Percentiles rank a stretch among this genome's conserved stretches.
These are phyloP conservation scores for Acanthamoeba royreba DNA, from an alignment of 208 protist genomes.

Conservation along the genomic window DNA sequence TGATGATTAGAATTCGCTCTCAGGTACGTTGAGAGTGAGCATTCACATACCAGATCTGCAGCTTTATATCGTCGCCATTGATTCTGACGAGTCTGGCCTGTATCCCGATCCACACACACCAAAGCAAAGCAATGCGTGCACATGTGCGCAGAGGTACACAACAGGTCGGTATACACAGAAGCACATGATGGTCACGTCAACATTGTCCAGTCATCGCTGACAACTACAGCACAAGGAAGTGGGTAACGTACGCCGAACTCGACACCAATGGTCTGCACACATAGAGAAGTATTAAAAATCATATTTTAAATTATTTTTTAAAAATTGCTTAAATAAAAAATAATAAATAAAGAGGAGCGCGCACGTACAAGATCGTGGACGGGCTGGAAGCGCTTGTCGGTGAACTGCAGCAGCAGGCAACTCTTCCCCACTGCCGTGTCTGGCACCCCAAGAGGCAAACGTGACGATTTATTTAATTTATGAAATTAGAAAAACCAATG, in stretches of 20 bases:
- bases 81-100: constrained; percentile 92
- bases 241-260: constrained; percentile 90
- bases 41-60: constrained; percentile 98
- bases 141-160: neutral
- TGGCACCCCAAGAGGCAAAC: neutral
- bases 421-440: constrained; percentile 95
- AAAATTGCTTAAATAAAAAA: neutral
- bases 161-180: too few relatives aligned
- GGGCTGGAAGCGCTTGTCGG: constrained; percentile 98
- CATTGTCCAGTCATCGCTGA: too few relatives aligned
- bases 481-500: too few relatives aligned
- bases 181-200: too few relatives aligned
- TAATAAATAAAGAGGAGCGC: too few relatives aligned
- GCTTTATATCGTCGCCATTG: constrained; percentile 94
- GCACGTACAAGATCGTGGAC: constrained; percentile 92
- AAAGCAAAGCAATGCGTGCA: too few relatives aligned
- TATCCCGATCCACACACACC: too few relatives aligned
- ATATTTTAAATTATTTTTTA: neutral
- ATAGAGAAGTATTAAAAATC: too few relatives aligned
- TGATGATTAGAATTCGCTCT: neutral
- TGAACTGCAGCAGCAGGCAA: constrained; percentile 98
- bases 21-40: too few relatives aligned
- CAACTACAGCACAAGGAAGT: neutral
- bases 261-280: constrained; percentile 96
- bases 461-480: neutral